These are phyloP conservation scores for Pleurotus citrinopileatus DNA, from an alignment of 768 basidiomycete species.

Conservation along the genomic window DNA sequence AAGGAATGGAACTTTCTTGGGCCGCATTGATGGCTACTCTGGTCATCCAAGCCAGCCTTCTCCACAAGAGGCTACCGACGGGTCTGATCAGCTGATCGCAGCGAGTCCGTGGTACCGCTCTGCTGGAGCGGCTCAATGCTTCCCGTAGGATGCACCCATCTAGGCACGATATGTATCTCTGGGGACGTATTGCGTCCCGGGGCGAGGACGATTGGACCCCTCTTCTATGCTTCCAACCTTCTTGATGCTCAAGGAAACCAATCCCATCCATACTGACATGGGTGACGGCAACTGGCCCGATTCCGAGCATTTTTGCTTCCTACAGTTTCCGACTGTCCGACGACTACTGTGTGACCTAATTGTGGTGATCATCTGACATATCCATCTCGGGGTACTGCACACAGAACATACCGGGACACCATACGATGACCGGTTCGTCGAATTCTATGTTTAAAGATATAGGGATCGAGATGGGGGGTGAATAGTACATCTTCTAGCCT, in stretches of 20 bases:
- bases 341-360: slow-evolving; percentile 3
- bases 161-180: slow-evolving; percentile 1
- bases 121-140: background rate
- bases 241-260: background rate
- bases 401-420: slow-evolving; percentile 4
- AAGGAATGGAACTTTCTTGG: too few relatives aligned
- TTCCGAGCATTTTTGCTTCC: slow-evolving; percentile 1
- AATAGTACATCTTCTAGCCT: background rate
- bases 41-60: too few relatives aligned
- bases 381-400: slow-evolving; percentile 1
- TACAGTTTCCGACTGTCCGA: slow-evolving; percentile 1
- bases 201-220: background rate
- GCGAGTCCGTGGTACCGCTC: background rate
- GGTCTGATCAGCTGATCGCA: too few relatives aligned
- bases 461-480: background rate
- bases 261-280: background rate
- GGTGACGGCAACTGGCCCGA: background rate
- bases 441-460: background rate
- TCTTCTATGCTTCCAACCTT: background rate
- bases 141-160: slow-evolving; percentile 1
- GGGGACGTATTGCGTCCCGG: background rate
- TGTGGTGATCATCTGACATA: background rate
- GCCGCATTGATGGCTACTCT: too few relatives aligned
- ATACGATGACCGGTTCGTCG: background rate
- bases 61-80: too few relatives aligned